Conservation (phyloP, 1,284 basidiomycete species). For the Leccinum subrobustum region DNA sequence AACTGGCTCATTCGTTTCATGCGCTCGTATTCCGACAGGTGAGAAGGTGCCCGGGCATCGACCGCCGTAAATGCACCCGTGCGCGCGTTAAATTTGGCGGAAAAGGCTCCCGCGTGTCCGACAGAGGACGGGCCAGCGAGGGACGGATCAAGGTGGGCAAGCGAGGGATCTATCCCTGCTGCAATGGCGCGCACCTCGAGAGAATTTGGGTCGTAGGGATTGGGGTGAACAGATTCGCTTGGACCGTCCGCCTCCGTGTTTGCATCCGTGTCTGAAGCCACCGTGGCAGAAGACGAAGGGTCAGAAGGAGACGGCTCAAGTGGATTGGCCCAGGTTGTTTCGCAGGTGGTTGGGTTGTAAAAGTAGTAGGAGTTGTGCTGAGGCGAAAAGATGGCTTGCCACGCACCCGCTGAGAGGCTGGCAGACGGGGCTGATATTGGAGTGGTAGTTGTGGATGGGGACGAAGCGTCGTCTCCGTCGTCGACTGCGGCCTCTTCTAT, state of each 20-base stretch:
- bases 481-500: constrained; percentile 1
- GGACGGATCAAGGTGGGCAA: constrained; percentile 79
- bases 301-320: constrained; percentile 44
- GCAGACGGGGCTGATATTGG: constrained; percentile 18
- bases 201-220: constrained; percentile 37
- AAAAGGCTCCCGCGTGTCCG: constrained; percentile 47
- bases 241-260: neutral
- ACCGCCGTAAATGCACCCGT: constrained; percentile 75
- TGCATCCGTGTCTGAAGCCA: constrained; percentile 2
- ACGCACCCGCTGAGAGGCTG: constrained; percentile 41
- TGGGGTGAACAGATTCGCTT: constrained; percentile 5
- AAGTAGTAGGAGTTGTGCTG: constrained; percentile 87
- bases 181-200: constrained; percentile 64
- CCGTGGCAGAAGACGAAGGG: constrained; percentile 22
- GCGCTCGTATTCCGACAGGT: constrained; percentile 81
- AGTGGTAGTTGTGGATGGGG: constrained; percentile 2
- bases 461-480: neutral
- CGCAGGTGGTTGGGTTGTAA: constrained; percentile 74
- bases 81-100: constrained; percentile 81
- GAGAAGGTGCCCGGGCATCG: constrained; percentile 68
- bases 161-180: constrained; percentile 81
- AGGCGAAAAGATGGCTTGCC: constrained; percentile 87
- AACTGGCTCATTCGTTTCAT: constrained; percentile 85
- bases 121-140: constrained; percentile 44
- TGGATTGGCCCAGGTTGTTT: constrained; percentile 90